phyloP scores from a whole-genome alignment of 306 rosid genomes.

The Herpetospermum pedunculosum region DNA sequence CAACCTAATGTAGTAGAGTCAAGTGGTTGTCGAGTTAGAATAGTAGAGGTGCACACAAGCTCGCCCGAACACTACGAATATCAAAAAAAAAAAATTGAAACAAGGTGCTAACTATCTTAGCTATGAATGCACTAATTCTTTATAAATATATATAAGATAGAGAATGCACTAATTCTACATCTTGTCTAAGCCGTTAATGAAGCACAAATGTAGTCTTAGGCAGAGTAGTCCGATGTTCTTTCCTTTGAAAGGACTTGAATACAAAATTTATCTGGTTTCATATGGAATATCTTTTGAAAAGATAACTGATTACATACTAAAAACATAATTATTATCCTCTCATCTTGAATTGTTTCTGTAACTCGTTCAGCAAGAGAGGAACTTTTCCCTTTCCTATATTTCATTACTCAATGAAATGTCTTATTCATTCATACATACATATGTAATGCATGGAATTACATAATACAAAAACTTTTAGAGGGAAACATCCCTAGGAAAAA shows the following conservation, averaged over 20 bases:
- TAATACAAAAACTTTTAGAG: background rate
- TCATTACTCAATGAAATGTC: background rate
- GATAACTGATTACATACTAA: background rate
- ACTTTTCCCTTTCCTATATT: background rate
- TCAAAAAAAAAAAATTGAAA: too few relatives aligned
- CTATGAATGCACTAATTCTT: too few relatives aligned
- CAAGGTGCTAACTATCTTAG: too few relatives aligned
- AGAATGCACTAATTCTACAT: background rate
- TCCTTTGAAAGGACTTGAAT: background rate
- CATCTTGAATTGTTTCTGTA: background rate
- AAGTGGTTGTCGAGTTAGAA: too few relatives aligned
- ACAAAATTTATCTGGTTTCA: background rate
- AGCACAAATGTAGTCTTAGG: background rate
- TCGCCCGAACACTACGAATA: too few relatives aligned
- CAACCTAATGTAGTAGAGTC: too few relatives aligned
- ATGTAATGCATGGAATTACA: background rate
- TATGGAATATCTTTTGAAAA: background rate
- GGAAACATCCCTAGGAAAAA: background rate
- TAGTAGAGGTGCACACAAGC: too few relatives aligned
- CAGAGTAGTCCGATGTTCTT: background rate
- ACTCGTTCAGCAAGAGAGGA: background rate
- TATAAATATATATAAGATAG: too few relatives aligned
- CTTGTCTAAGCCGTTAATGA: background rate
- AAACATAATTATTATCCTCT: background rate
- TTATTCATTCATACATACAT: background rate